Evolutionary conservation across 2,329 filamentous ascomycete species (phyloP).

Genomic region (Diplodia sapinea): DNA sequence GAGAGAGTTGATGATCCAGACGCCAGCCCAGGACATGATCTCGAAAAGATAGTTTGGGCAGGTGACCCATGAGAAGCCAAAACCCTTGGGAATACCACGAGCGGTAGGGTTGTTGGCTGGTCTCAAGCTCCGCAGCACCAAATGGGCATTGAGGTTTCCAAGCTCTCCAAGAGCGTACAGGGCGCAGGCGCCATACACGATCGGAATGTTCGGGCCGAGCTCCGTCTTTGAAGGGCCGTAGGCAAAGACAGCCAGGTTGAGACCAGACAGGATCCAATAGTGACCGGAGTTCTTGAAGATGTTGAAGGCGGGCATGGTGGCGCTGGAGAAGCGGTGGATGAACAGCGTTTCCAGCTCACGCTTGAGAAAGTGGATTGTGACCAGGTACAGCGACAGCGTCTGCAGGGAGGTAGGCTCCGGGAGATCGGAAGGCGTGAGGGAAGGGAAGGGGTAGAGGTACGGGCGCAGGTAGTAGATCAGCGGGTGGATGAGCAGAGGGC

Average conservation of each 20-base stretch:
- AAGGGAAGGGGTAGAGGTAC: conserved; percentile 39
- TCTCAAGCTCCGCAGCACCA: conserved; percentile 77
- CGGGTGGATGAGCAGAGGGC: conserved; percentile 86
- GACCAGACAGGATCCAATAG: conserved; percentile 87
- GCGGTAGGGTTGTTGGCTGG: conserved; percentile 73
- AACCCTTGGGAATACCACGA: conserved; percentile 83
- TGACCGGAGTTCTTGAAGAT: conserved; percentile 95
- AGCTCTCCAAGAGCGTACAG: conserved; percentile 80
- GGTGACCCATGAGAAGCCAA: conserved; percentile 85
- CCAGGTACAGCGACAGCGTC: conserved; percentile 73
- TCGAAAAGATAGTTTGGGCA: conserved; percentile 99
- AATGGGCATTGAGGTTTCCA: conserved; percentile 79
- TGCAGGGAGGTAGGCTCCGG: conserved; percentile 67
- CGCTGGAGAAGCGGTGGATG: conserved; percentile 91
- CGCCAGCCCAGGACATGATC: conserved; percentile 80
- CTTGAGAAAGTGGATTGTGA: conserved; percentile 87
- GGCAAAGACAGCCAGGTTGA: conserved; percentile 82
- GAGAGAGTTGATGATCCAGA: conserved; percentile 79
- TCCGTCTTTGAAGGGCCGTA: conserved; percentile 76
- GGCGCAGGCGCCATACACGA: conserved; percentile 68
- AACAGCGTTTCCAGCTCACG: conserved; percentile 94
- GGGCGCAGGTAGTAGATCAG: conserved; percentile 73
- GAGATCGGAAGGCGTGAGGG: conserved; percentile 16
- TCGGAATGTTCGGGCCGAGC: conserved; percentile 52
- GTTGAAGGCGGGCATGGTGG: conserved; percentile 89